phyloP scores from a whole-genome alignment of 768 basidiomycete genomes.

The Artomyces pyxidatus region DNA sequence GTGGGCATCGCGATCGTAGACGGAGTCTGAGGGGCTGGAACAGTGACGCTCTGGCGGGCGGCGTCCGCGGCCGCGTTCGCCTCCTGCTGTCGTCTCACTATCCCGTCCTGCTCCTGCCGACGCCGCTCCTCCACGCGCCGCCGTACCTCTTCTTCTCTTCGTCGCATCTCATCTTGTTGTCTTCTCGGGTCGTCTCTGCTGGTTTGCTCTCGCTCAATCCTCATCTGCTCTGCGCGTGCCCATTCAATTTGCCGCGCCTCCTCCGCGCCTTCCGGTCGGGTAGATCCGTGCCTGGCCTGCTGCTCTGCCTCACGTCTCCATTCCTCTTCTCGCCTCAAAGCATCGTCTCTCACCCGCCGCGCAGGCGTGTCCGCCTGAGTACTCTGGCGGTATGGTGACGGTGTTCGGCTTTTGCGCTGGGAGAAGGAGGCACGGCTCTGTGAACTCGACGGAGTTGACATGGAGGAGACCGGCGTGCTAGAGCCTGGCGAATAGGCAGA shows the following conservation, averaged over 20 bases:
- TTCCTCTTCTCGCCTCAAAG: constrained; percentile 24
- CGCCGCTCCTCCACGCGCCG: constrained; percentile 18
- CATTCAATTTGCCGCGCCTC: constrained; percentile 15
- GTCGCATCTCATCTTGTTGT: constrained; percentile 17
- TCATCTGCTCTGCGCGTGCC: constrained; percentile 14
- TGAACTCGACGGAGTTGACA: constrained; percentile 15
- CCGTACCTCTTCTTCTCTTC: constrained; percentile 15
- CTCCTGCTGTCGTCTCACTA: constrained; percentile 51
- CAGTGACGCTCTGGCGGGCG: constrained; percentile 9
- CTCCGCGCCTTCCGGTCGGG: no score
- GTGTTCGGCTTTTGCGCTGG: constrained; percentile 4
- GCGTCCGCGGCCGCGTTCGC: constrained; percentile 23
- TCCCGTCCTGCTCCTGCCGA: constrained; percentile 46
- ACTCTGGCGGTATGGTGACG: constrained; percentile 17
- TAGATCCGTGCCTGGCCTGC: constrained; percentile 12
- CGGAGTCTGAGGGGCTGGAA: constrained; percentile 13
- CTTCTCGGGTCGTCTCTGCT: constrained; percentile 11
- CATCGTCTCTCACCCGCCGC: constrained; percentile 30
- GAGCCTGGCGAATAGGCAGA: not conserved
- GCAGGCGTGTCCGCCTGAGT: constrained; percentile 30
- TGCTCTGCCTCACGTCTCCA: constrained; percentile 24
- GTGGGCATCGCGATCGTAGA: constrained; percentile 11
- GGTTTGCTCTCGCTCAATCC: constrained; percentile 15
- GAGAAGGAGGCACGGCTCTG: constrained; percentile 10
- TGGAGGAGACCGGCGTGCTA: constrained; percentile 6